Evolutionary conservation across 768 basidiomycete species (phyloP), one percentile per base, ranked within the genome.

Genomic region (Kwoniella mangroviensis): DNA sequence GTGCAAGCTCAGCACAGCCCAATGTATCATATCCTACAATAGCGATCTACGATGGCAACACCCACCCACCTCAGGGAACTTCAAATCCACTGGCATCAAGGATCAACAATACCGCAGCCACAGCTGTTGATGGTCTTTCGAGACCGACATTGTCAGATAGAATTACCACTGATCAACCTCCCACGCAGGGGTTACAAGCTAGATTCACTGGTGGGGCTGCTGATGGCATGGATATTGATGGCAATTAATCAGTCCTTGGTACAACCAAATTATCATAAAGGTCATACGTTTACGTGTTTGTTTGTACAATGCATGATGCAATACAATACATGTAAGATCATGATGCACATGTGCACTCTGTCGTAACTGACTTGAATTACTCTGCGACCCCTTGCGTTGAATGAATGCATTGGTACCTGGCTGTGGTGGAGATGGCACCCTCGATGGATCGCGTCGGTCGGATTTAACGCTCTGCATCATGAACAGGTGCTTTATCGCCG

Each of bases 401-500:
- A 34, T 34, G 34, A 5, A 34, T 34, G 34, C 34, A 28, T 28
- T 34, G 6, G 34, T 34, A 34, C 9, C 9, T 34, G 6, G 34
- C 34, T 34, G 34, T 1, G 21, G 56, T 51, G 61, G 43, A 62
- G 28, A 28, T 21, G 21, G 21, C 0, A 21, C 11, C 15, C 21
- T 3, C 7, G 1, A 3, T 7, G 21, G 22, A 4, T 58, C 65
- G 65, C 17, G 45, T 12, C 7, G 11, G 56, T 69, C 68, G 68
- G 68, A 45, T n/a, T 41, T 62, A 63, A 56, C 4, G 0, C 3
- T 51, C 0, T 1, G 0, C 49, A 51, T 21, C 49, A 51, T 5
- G 21, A 7, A 13, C 21, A 13, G 41, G 21, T 21, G 4, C 6
- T 28, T 63, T 57, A 69, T 56, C 61, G 61, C 68, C 68, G 68